phyloP scores from a whole-genome alignment of 371 early-diverging fungal genomes.

The Sporodiniella umbellata region DNA sequence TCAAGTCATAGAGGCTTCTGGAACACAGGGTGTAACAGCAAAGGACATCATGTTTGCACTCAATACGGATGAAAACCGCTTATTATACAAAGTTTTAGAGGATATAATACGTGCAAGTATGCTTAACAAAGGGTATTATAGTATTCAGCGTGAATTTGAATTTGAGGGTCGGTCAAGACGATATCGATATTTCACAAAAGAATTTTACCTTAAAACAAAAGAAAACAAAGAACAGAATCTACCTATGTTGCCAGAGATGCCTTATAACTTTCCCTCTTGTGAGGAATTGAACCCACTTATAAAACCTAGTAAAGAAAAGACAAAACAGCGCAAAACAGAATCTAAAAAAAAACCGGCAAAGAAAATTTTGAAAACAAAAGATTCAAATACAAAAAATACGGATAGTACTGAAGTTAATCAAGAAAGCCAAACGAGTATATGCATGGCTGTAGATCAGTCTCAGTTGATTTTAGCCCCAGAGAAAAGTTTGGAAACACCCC shows the following conservation, averaged over 20 bases:
- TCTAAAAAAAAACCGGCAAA: background rate
- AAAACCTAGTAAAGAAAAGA: background rate
- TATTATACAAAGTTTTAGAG: slow-evolving; percentile 21
- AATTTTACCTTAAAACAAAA: slow-evolving; percentile 9
- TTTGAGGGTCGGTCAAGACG: slow-evolving; percentile 32
- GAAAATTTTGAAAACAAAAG: background rate
- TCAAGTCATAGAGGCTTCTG: slow-evolving; percentile 14
- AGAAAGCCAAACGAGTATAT: no score
- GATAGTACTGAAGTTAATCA: background rate
- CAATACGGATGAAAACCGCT: slow-evolving; percentile 15
- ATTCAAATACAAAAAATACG: background rate
- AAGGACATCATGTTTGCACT: slow-evolving; percentile 16
- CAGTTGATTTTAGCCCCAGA: no score
- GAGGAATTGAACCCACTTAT: background rate
- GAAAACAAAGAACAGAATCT: slow-evolving; percentile 12
- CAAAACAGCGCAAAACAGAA: background rate
- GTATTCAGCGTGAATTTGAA: slow-evolving; percentile 24
- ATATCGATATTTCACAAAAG: slow-evolving; percentile 34
- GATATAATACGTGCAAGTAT: background rate
- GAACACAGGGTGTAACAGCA: slow-evolving; percentile 20
- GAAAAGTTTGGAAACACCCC: background rate
- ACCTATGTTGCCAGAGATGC: slow-evolving; percentile 2
- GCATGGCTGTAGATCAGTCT: no score
- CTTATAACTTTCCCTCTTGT: background rate
- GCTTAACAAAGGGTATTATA: background rate